Base-by-base conservation (phyloP, 208 protist genomes). In the Trypanosomatidae sp. region DNA sequence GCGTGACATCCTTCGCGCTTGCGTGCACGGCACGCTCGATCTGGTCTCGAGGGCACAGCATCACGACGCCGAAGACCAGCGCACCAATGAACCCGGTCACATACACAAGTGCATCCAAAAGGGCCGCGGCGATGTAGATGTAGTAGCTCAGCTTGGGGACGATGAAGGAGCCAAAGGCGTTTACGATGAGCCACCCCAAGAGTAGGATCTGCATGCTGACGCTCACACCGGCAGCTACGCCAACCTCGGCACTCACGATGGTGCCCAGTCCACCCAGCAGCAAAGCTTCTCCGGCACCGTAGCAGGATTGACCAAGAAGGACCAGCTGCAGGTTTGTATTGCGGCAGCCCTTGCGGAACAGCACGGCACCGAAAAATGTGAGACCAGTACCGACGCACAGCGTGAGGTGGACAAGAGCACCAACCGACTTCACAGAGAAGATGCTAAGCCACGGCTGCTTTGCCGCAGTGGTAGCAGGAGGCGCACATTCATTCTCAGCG, bases 271-370 rank as follows among this genome's bases (percentile, higher is more conserved):
- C 69, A 22, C 50, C 59, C 30, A 81, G 56, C 49, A 79, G 22
- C 10, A 81, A n/a, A 10, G 77, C 80, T 44, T 74, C 62, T 17
- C 80, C 80, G 13, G 74, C 68, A 10, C 80, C 80, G 60, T 85
- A 81, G 69, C 70, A 52, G 44, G 65, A 43, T 58, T 76, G 46
- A 47, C 76, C 72, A 22, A 77, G 46, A 36, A 81, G 25, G 7
- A 64, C 75, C 8, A 74, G n/a, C 10, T 36, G 9, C 44, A 79
- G 55, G 36, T 43, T 74, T 30, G 52, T 19, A 53, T 66, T 3
- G 53, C 55, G 44, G 53, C 64, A 68, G 19, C 62, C 73, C 5
- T 47, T 33, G 39, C 62, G 59, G 36, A 65, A 33, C 67, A 77
- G 68, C 13, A 71, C 8, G 33, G 39, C 9, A 41, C 73, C 55